A percentile compares a stretch with the other conserved stretches of the same genome.
Conservation (phyloP, 1,284 basidiomycete species). For the Anthracocystis walkeri region DNA sequence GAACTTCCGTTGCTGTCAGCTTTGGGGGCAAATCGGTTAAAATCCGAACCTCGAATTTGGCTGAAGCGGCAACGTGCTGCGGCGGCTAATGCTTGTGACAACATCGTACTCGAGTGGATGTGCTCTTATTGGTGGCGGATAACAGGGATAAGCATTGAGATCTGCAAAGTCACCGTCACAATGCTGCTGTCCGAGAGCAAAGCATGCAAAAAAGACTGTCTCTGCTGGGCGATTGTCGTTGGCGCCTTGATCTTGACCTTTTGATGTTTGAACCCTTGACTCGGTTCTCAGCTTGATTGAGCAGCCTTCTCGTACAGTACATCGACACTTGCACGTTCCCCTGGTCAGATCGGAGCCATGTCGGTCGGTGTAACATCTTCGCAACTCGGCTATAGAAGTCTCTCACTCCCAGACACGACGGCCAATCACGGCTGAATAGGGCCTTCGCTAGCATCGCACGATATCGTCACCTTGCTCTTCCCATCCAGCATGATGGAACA, state of each 20-base stretch:
- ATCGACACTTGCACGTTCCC: neutral
- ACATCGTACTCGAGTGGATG: neutral
- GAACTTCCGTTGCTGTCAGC: neutral
- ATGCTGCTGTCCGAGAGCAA: no score
- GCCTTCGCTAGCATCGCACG: neutral
- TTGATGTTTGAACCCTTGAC: neutral
- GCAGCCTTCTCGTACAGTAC: neutral
- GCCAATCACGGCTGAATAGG: constrained; percentile 1
- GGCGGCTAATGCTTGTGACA: neutral
- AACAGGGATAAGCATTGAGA: no score
- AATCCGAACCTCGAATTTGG: neutral
- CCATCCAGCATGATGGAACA: no score
- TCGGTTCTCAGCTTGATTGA: neutral
- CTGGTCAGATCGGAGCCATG: neutral
- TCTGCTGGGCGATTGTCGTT: no score
- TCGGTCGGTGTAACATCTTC: constrained; percentile 5
- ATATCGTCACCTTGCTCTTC: constrained; percentile 11
- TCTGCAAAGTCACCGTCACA: no score
- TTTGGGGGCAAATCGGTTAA: neutral
- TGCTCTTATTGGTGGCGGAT: neutral
- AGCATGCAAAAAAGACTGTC: no score
- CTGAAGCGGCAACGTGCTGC: neutral
- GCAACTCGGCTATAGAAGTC: neutral
- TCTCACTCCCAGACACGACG: no score
- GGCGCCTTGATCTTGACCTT: no score